Evolutionary conservation across 2,329 filamentous ascomycete species (phyloP), one percentile per base, ranked within the genome.

Genomic region (Diaporthe destruens): DNA sequence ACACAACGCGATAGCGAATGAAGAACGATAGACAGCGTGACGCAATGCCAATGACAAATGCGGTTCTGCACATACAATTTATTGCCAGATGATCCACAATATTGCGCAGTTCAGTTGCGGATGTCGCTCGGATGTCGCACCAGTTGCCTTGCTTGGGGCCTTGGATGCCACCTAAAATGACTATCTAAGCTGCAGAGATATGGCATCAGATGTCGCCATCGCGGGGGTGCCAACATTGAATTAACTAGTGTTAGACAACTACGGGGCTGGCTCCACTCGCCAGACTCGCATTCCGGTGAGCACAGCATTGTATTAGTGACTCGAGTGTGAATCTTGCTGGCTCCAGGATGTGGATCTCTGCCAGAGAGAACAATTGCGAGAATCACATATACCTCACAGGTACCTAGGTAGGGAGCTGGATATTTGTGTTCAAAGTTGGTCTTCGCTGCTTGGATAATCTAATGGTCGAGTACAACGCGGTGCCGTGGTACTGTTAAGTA

Each of bases 101-200:
- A 32, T 57, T 36, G 2, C 42, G 53, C 53, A 59, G n/a, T 25
- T 39, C 23, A 49, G 29, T 29, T 29, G 34, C 68, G 68, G 68
- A 39, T 71, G 23, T 71, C 55, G 49, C 55, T n/a, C 72, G 72
- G 68, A 55, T 71, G 53, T 73, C 72, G 72, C 67, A 49, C 59
- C 20, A 25, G 16, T 59, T 73, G 42, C 68, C 47, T 7, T n/a
- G n/a, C 42, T 8, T 23, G 53, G 72, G 36, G 61, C 12, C 44
- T 36, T 36, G 23, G 8, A 14, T 49, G 9, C 4, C 16, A 63
- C 25, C 57, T 18, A 20, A 6, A 9, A 44, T 47, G 8, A 20
- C 14, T 23, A 20, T 42, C 7, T 36, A 49, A 3, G 25, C 25
- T n/a, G 42, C 29, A 23, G 29, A 3, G 23, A 25, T 6, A 49